phyloP scores from a whole-genome alignment of 176 grass and related monocot genomes.

The Microstegium vimineum region DNA sequence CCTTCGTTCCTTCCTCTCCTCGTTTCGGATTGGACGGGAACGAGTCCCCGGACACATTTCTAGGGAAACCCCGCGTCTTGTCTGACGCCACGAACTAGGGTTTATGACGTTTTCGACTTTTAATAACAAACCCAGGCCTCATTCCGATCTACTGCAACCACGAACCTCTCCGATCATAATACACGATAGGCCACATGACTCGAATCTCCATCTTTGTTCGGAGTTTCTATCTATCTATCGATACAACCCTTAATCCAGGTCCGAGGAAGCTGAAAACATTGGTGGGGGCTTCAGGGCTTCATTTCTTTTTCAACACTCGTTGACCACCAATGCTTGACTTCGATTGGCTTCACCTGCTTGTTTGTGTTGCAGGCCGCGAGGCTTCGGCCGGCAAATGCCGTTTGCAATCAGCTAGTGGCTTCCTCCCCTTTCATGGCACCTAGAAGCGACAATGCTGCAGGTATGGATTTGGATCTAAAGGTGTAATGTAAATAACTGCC shows the following conservation, averaged over 20 bases:
- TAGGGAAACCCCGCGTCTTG: background rate
- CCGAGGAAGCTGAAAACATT: background rate
- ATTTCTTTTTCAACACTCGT: background rate
- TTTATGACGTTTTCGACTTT: background rate
- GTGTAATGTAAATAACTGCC: background rate
- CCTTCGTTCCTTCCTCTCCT: background rate
- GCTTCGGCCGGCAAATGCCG: background rate
- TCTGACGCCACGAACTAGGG: conserved; percentile 8
- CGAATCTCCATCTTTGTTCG: background rate
- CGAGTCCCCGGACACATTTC: background rate
- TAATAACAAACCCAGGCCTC: background rate
- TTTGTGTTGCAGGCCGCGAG: conserved; percentile 15
- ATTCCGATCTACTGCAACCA: background rate
- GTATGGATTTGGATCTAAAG: background rate
- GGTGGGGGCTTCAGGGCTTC: too few species aligned
- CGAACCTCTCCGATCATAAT: background rate
- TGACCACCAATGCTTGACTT: background rate
- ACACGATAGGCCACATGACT: background rate
- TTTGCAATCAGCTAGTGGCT: conserved; percentile 15
- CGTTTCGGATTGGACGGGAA: background rate
- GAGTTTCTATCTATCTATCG: background rate
- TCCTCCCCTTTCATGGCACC: background rate
- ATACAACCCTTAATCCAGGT: background rate
- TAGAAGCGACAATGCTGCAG: background rate
- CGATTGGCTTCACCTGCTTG: background rate